Base-by-base conservation (phyloP, 371 early-diverging fungal species). In the Dichotomocladium elegans region DNA sequence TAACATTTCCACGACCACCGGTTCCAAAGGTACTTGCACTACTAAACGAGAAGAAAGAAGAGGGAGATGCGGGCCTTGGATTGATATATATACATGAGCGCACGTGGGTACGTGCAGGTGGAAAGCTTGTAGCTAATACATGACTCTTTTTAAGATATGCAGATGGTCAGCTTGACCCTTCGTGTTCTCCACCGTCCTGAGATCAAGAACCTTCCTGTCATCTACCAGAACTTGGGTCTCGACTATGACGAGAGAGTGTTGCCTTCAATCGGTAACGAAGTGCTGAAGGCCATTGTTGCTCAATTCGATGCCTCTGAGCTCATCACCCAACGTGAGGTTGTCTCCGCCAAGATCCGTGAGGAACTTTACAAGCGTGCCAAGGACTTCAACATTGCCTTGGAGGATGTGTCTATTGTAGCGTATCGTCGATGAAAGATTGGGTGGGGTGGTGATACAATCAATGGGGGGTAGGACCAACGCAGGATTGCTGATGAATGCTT, bases 191-290 rank as follows among this genome's bases (percentile, higher is more conserved):
- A 95, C 74, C 87, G 94, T 30, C 99, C 99, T 11, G 90, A 89
- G 43, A 63, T 87, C 62, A 69, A 75, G 31, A 75, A 82, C 22
- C 78, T 99, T 47, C 83, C 94, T 19, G 58, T 59, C 40, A 90
- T 99, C 63, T 96, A 96, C 73, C 92, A 93, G 74, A 87, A 81
- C 55, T 77, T 97, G 47, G 99, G 99, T 44, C 61, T 83, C 52
- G 99, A 99, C 70, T 99, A 96, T 62, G 98, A 98, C 60, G 99
- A 99, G 71, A 81, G 98, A 58, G 98, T 98, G 19, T 80, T 99
- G 58, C 98, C 98, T 27, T 91, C 92, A 51, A 98, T 99, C 64
- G 98, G 97, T 69, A 99, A 99, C 80, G 99, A 99, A 79, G 98
- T 99, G 24, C 81, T 98, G 63, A 99, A 99, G 85, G 81, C 94